Evolutionary conservation across 805 yeast species (phyloP), one percentile per base, ranked within the genome.

Genomic region (Candida nanaspora): DNA sequence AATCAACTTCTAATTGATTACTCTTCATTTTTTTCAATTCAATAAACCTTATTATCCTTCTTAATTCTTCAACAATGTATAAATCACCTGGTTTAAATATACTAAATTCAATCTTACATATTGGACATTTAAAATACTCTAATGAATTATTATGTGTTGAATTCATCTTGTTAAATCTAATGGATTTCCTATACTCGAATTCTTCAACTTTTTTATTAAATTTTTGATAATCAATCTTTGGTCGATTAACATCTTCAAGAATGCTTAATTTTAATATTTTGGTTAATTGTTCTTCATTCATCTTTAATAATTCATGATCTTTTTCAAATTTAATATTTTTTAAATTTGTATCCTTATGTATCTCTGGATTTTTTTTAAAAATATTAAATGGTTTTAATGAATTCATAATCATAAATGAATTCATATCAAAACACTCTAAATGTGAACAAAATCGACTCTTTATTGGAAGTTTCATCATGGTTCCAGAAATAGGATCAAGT

Each of bases 341-440:
- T 7, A 14, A 29, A 18, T 25, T 29, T 14, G 26, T 14, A 21
- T 16, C 10, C 10, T 31, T 26, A 5, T 29, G 14, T 25, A 22
- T 15, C 18, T 29, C 16, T 15, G 6, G n/a, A 29, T n/a, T 20
- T n/a, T 29, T 29, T 4, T 29, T 29, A n/a, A n/a, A 29, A n/a
- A 60, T 46, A 32, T 39, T 47, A 33, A 59, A 60, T 10, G 63
- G 60, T 16, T 39, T 43, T 25, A 62, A 39, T 18, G 49, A 42
- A 42, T 62, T 51, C 48, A 62, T 44, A 19, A 46, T 50, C 33
- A 56, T 36, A 41, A 62, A 62, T 4, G 60, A 50, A 4, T 46
- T 46, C 39, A 61, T 42, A 41, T 62, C 67, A 39, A 62, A 62
- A 40, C 66, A 62, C 38, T 59, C 65, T 13, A 60, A 38, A 44